Percentiles rank a stretch among this genome's conserved stretches.
Conservation (phyloP, 495 filamentous ascomycete genomes). For the Aspergillus diversus region DNA sequence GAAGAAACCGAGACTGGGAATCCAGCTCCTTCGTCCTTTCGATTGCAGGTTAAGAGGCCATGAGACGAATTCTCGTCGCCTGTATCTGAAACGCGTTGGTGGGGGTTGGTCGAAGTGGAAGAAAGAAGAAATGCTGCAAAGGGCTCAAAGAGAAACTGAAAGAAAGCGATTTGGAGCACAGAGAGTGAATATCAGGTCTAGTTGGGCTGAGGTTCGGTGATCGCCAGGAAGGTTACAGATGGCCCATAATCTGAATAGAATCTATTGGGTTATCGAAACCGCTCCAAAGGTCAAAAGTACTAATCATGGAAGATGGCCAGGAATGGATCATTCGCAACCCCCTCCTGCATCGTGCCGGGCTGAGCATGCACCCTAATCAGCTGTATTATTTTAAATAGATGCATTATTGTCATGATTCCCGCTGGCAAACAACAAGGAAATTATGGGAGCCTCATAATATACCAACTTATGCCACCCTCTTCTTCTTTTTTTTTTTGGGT, state of each 20-base stretch:
- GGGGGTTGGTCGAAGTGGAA: not conserved
- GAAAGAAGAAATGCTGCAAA: not conserved
- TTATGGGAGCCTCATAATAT: not conserved
- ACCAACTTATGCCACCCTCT: not conserved
- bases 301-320: conserved; percentile 1
- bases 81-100: conserved; percentile 5
- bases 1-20: conserved; percentile 10
- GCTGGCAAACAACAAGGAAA: not conserved
- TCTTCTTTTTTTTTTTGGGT: not conserved
- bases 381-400: not conserved
- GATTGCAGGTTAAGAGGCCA: not conserved
- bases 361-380: not conserved
- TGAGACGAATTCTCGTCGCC: not conserved
- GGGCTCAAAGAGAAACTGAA: conserved; percentile 1
- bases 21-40: conserved; percentile 11
- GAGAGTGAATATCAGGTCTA: not conserved
- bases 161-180: not conserved
- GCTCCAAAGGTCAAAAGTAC: not conserved
- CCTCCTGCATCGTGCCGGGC: not conserved
- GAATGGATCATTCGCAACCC: conserved; percentile 2
- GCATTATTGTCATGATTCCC: not conserved
- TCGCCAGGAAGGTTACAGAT: conserved; percentile 1
- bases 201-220: not conserved
- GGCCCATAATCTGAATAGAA: not conserved
- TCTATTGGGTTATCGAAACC: conserved; percentile 1